Evolutionary conservation across 2,329 filamentous ascomycete genomes (phyloP), one percentile per base, ranked within the genome.

Genomic region (Penicillium brevicompactum): DNA sequence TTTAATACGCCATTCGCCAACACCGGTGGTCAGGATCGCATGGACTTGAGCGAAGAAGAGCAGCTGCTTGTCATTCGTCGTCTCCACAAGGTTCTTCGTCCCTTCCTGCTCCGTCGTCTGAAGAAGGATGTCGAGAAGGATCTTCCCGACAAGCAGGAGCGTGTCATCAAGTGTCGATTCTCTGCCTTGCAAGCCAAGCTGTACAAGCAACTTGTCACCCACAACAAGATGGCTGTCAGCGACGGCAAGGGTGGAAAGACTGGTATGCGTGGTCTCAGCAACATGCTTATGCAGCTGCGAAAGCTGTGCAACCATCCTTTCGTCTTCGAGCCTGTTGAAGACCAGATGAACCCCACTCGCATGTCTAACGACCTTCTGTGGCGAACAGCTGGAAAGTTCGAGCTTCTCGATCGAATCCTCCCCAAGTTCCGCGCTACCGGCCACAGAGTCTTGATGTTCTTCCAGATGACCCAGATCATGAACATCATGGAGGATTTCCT

Each of bases 401-500:
- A 99, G 78, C 82, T 99, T 30, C 82, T 99, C 24, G 94, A 99
- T 73, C 85, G 94, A 49, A 82, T 99, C 58, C 75, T 99, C 60
- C 94, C 94, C 45, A 99, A 99, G 77, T 97, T 99, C 75, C 85
- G 90, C 65, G 87, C 84, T 3, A 92, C 91, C 1, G 91, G 91
- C 14, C 94, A 99, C 84, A 89, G 94, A 75, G 92, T 97, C 27
- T 82, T 99, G 73, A 97, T 99, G 90, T 99, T 99, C 84, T 99
- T 99, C 83, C 94, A 99, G 74, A 99, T 99, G 94, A 99, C 94
- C 4, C 92, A 96, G 59, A 99, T 99, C 72, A 99, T 99, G 94
- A 96, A 99, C 76, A 99, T 99, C 69, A 97, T 99, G 94, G 94
- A 99, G 67, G 94, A 99, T 73, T 99, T 96, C 73, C 77, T 99